These are phyloP conservation scores for Gossypium mustelinum DNA, from an alignment of 345 rosid species.

Conservation along the genomic window DNA sequence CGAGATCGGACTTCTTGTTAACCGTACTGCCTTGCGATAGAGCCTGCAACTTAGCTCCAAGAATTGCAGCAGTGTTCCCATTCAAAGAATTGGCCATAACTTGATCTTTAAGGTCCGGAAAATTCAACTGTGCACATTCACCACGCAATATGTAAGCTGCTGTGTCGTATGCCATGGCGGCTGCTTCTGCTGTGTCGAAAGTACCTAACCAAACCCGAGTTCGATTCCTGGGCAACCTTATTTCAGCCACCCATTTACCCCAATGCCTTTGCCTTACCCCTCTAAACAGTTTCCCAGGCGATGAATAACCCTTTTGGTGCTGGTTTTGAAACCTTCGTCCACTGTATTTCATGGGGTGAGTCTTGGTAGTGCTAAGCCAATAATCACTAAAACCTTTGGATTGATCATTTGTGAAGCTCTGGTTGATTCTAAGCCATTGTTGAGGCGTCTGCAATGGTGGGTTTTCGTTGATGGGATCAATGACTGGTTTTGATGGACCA, in stretches of 20 bases:
- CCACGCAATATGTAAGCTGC: conserved; percentile 90
- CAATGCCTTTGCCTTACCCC: conserved; percentile 98
- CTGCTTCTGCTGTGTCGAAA: conserved; percentile 86
- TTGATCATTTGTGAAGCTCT: conserved; percentile 24
- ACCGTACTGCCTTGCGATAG: conserved; percentile 38
- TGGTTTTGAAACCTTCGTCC: conserved; percentile 27
- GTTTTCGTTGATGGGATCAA: conserved; percentile 6
- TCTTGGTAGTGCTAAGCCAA: conserved; percentile 53
- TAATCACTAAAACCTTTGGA: conserved; percentile 42
- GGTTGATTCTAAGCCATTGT: conserved; percentile 46
- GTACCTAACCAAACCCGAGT: conserved; percentile 97
- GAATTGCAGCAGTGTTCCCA: conserved; percentile 51
- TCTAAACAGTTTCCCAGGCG: conserved; percentile 68
- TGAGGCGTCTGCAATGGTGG: conserved; percentile 13
- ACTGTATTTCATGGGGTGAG: conserved; percentile 58
- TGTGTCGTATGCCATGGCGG: conserved; percentile 87
- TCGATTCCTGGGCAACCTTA: conserved; percentile 84
- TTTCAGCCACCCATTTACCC: conserved; percentile 99
- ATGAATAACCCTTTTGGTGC: conserved; percentile 28
- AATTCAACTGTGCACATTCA: conserved; percentile 80
- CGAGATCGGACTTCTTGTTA: conserved; percentile 14
- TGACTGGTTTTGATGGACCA: conserved; percentile 22
- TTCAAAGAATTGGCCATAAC: conserved; percentile 42
- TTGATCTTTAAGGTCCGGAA: conserved; percentile 67
- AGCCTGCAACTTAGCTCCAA: conserved; percentile 64